Evolutionary conservation across 2,329 filamentous ascomycete genomes (phyloP).

Genomic region (Rhynchosporium graminicola): DNA sequence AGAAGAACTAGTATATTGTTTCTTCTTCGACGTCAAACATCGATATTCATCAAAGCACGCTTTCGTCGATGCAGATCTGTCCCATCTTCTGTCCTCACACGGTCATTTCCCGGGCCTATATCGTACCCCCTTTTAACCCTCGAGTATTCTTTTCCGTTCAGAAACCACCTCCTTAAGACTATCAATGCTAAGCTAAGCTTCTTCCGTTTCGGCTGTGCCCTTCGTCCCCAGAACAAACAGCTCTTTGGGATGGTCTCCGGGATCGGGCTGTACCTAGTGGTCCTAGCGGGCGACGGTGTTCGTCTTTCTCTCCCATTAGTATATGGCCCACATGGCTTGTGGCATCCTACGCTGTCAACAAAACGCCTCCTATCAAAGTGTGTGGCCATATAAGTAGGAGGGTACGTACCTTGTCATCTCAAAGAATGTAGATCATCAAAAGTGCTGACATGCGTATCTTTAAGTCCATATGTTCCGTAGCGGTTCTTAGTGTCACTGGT

Average conservation of each 20-base stretch:
- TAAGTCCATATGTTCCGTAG: slow-evolving; percentile 9
- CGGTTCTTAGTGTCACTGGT: slow-evolving; percentile 4
- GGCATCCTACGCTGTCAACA: slow-evolving; percentile 1
- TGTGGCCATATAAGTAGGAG: slow-evolving; percentile 1
- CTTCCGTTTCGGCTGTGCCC: slow-evolving; percentile 1
- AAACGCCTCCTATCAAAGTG: slow-evolving; percentile 6
- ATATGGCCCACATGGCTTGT: slow-evolving; percentile 3
- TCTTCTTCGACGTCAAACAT: not conserved
- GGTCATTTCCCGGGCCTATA: not conserved
- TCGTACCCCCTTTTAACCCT: not conserved
- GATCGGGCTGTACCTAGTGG: not conserved
- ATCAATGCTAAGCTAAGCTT: slow-evolving; percentile 12
- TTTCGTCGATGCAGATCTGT: not conserved
- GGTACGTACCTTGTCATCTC: not conserved
- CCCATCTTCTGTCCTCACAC: not conserved
- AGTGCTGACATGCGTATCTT: slow-evolving; percentile 8
- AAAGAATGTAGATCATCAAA: not conserved
- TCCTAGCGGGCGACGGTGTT: not conserved
- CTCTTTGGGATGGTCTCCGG: not conserved
- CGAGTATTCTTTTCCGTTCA: not conserved
- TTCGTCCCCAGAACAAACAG: not conserved
- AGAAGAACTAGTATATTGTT: not conserved
- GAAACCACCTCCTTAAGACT: not conserved
- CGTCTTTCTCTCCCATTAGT: not conserved
- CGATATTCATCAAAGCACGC: not conserved